Base-by-base conservation (phyloP, 257 asterid genomes). In the Anisodus tanguticus region DNA sequence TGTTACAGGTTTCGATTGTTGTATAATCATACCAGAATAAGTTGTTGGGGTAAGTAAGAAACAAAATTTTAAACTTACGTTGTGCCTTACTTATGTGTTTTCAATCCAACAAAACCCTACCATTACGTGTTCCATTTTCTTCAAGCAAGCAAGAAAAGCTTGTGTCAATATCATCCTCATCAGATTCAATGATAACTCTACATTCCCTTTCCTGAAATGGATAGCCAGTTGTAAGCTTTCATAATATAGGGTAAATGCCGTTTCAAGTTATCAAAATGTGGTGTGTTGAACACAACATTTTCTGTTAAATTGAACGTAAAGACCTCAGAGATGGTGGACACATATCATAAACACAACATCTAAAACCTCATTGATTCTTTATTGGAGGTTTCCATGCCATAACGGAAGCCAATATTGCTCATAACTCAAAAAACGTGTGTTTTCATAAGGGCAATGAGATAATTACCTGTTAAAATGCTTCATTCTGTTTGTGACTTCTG, bases 81-180 rank as follows among this genome's bases (percentile, higher is more conserved):
- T 22, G 26, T 22, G 26, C 26, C 0, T 22, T 22, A 22, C 26
- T 22, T 22, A 22, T 22, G 26, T 22, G 26, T 22, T 22, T 22
- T 22, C 26, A 22, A 22, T 22, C 26, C 26, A 22, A 22, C 26
- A 22, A 22, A 22, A 22, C 26, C 26, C 26, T 22, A 22, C 26
- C 0, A 51, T 77, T 87, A 93, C 98, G 97, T 88, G 90, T 84
- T 84, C 87, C 92, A 80, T 82, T 89, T 84, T 87, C 95, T 78
- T 88, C 85, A 80, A 94, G 89, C 91, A 94, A 91, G 90, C 92
- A 89, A 86, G 91, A 91, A 87, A 92, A 90, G 31, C 88, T 94
- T 79, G 81, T 90, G 82, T 93, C 95, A 64, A 85, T 85, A 39
- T 39, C 43, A 82, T 95, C 98, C 87, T 94, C 98, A 86, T 95